Percentiles rank a stretch among this genome's conserved stretches.
Conservation (phyloP, 768 basidiomycete genomes). For the Suillus lakei region DNA sequence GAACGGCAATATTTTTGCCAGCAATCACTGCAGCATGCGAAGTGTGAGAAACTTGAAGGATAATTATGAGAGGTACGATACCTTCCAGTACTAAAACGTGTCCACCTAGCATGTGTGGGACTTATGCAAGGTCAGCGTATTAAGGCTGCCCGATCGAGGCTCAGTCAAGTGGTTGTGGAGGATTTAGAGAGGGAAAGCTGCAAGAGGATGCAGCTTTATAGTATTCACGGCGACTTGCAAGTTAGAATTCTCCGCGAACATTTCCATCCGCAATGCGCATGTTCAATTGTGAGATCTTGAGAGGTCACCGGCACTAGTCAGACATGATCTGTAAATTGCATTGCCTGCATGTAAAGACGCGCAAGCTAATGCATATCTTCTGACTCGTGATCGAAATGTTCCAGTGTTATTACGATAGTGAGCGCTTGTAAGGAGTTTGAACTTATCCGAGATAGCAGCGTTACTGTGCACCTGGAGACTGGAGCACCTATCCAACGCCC, state of each 20-base stretch:
- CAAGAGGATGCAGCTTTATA: background rate
- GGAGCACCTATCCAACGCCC: background rate
- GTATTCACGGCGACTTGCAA: background rate
- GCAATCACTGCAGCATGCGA: background rate
- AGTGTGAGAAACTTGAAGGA: background rate
- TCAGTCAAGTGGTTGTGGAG: background rate
- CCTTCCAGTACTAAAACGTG: background rate
- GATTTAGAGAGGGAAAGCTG: background rate
- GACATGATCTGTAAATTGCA: background rate
- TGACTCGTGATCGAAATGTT: no score
- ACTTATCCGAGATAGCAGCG: background rate
- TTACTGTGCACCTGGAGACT: background rate
- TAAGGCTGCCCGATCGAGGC: background rate
- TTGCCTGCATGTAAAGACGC: background rate
- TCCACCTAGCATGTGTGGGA: background rate
- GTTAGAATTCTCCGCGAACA: background rate
- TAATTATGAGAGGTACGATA: background rate
- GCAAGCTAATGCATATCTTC: background rate
- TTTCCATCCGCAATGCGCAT: background rate
- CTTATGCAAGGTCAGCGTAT: background rate
- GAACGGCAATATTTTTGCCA: background rate
- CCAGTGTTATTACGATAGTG: no score
- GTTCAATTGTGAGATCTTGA: no score
- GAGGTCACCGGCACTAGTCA: no score
- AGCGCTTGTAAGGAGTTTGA: background rate